A percentile compares a stretch with the other conserved stretches of the same genome.
Evolutionary conservation across 1,284 basidiomycete genomes (phyloP).

Genomic region (Farysia itapuensis): DNA sequence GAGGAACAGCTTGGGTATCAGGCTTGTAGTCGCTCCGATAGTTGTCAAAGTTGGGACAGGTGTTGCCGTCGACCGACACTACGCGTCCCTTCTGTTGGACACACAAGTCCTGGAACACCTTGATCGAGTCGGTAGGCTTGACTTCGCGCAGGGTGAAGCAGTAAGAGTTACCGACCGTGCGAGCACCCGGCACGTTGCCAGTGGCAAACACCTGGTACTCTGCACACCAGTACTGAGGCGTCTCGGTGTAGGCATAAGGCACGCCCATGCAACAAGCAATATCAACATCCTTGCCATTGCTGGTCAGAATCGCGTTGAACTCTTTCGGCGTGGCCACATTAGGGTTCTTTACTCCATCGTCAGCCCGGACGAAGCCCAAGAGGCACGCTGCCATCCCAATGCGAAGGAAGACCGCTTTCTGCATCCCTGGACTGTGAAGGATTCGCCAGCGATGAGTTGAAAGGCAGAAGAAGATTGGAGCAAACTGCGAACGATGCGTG

Average conservation of each 20-base stretch:
- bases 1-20: neutral
- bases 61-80: neutral
- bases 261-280: constrained; percentile 20
- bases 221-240: neutral
- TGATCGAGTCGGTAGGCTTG: neutral
- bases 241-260: neutral
- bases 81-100: neutral
- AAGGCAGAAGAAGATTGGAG: too few species aligned
- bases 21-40: constrained; percentile 11
- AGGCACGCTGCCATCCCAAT: too few species aligned
- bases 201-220: neutral
- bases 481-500: too few species aligned
- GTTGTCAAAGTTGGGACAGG: constrained; percentile 19
- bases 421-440: too few species aligned
- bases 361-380: neutral
- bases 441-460: too few species aligned
- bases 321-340: constrained; percentile 6
- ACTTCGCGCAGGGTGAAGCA: neutral
- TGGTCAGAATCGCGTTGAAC: constrained; percentile 24
- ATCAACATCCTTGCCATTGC: constrained; percentile 24
- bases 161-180: neutral
- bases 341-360: constrained; percentile 6
- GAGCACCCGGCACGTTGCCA: neutral
- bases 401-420: too few species aligned
- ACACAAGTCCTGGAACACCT: constrained; percentile 5